These are phyloP conservation scores for Vitis rotundifolia DNA, from an alignment of 164 flowering plant species.

Conservation along the genomic window DNA sequence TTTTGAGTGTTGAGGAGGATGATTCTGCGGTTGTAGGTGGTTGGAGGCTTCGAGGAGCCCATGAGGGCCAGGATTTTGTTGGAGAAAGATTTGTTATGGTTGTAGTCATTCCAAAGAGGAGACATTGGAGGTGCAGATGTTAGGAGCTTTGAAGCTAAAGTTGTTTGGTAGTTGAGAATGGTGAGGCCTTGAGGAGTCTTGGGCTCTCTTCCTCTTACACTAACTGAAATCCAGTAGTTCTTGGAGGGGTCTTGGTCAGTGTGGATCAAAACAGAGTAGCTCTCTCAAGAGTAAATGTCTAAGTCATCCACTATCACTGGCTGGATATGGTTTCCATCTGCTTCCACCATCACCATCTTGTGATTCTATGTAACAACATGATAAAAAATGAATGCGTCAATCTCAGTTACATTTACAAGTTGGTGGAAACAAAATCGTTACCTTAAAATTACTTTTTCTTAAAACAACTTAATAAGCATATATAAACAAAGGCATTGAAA, in stretches of 20 bases:
- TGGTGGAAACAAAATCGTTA: no score
- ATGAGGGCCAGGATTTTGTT: conserved; percentile 37
- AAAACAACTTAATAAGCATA: no score
- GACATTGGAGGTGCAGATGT: conserved; percentile 53
- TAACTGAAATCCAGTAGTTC: conserved; percentile 73
- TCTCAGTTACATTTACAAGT: no score
- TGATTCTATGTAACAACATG: conserved; percentile 47
- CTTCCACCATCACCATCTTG: conserved; percentile 85
- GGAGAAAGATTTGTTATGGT: conserved; percentile 57
- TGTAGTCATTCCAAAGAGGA: conserved; percentile 71
- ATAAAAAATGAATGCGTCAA: neutral
- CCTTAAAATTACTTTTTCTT: no score
- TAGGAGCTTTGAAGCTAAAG: conserved; percentile 47
- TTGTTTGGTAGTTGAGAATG: conserved; percentile 67
- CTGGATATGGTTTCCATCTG: conserved; percentile 87
- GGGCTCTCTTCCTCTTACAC: conserved; percentile 69
- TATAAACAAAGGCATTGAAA: no score
- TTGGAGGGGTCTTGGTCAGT: conserved; percentile 65
- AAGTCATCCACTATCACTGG: conserved; percentile 58
- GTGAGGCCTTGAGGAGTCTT: conserved; percentile 70
- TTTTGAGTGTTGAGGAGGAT: conserved; percentile 84
- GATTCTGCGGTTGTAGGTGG: conserved; percentile 37
- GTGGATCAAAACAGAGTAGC: conserved; percentile 71
- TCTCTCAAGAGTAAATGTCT: conserved; percentile 89
- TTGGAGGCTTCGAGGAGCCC: conserved; percentile 64